phyloP scores from a whole-genome alignment of 495 filamentous ascomycete species.

The Xylaria scruposa region DNA sequence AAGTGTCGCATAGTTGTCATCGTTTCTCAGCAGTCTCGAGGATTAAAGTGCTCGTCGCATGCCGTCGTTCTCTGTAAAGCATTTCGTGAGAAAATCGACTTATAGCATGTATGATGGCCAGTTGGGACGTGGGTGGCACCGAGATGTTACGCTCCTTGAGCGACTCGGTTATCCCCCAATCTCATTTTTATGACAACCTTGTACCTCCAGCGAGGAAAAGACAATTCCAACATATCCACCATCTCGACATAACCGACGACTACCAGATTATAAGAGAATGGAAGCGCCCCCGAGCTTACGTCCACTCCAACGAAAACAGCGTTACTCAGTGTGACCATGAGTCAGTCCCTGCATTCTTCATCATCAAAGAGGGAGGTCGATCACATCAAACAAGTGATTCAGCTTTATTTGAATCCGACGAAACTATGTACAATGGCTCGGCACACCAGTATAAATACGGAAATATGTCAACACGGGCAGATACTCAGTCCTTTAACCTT shows the following conservation, averaged over 20 bases:
- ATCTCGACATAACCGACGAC: constrained; percentile 33
- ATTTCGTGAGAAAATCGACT: neutral
- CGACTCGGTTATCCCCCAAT: constrained; percentile 39
- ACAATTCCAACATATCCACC: constrained; percentile 33
- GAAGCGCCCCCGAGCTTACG: constrained; percentile 35
- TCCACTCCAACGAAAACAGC: constrained; percentile 26
- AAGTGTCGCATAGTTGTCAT: neutral
- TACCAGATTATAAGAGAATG: constrained; percentile 37
- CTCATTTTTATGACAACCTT: constrained; percentile 30
- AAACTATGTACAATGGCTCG: constrained; percentile 19
- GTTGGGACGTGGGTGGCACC: constrained; percentile 42
- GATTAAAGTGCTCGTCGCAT: constrained; percentile 2
- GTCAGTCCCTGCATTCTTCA: constrained; percentile 36
- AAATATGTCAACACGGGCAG: constrained; percentile 11
- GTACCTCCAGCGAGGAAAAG: constrained; percentile 36
- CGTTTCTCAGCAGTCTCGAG: neutral
- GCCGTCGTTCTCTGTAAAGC: neutral
- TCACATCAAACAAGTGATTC: neutral
- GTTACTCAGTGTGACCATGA: constrained; percentile 28
- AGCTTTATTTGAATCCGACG: constrained; percentile 21
- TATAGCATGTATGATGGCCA: constrained; percentile 42
- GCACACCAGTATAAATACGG: constrained; percentile 17
- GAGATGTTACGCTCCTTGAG: constrained; percentile 45
- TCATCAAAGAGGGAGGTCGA: constrained; percentile 38
- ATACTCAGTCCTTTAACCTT: constrained; percentile 28